phyloP scores from a whole-genome alignment of 345 rosid genomes.

The Chamaenerion angustifolium region DNA sequence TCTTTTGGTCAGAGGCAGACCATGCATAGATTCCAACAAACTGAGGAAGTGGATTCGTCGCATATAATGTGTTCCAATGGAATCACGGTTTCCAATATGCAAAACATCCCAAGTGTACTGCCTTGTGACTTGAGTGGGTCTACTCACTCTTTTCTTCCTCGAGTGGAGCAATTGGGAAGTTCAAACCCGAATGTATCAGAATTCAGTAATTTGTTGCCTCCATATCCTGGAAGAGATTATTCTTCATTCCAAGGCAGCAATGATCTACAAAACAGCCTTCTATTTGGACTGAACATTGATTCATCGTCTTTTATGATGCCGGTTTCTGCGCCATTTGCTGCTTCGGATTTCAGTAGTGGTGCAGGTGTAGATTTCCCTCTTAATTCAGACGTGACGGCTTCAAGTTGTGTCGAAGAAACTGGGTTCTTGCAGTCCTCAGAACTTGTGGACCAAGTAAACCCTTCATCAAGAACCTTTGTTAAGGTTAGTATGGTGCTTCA shows the following conservation, averaged over 20 bases:
- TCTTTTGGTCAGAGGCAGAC: constrained; percentile 20
- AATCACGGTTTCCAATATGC: constrained; percentile 15
- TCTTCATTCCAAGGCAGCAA: constrained; percentile 20
- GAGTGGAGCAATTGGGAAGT: constrained; percentile 24
- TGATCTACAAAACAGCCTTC: constrained; percentile 28
- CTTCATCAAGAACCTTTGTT: constrained; percentile 31
- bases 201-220: constrained; percentile 21
- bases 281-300: constrained; percentile 37
- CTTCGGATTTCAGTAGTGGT: constrained; percentile 20
- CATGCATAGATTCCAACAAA: constrained; percentile 17
- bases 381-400: constrained; percentile 31
- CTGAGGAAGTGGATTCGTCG: constrained; percentile 11
- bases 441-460: constrained; percentile 33
- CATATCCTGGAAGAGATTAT: constrained; percentile 35
- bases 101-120: constrained; percentile 19
- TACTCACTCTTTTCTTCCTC: constrained; percentile 17
- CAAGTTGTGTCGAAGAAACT: constrained; percentile 39
- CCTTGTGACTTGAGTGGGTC: constrained; percentile 11
- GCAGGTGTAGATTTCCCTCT: constrained; percentile 24
- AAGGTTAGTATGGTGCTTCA: constrained; percentile 17
- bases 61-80: constrained; percentile 11
- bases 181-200: constrained; percentile 20
- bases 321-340: constrained; percentile 18
- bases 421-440: constrained; percentile 42
- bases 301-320: constrained; percentile 27